A percentile compares a stretch with the other conserved stretches of the same genome.
phyloP scores from a whole-genome alignment of 1,284 basidiomycete species.

The Naganishia cerealis region DNA sequence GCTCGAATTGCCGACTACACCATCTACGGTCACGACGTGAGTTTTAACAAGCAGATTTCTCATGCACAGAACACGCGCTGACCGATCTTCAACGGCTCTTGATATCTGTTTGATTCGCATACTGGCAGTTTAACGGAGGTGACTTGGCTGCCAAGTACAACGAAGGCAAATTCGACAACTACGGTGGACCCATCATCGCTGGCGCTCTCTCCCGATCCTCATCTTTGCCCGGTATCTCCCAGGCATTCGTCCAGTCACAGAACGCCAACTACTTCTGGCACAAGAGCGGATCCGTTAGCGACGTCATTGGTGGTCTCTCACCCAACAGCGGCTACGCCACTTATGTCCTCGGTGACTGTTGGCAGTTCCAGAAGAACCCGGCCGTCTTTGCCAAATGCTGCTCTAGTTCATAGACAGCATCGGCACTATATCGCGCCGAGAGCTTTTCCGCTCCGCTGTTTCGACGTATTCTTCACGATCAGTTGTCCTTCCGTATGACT shows the following conservation, averaged over 20 bases:
- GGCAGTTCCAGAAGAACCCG: background rate
- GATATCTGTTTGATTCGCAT: background rate
- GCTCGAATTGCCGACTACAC: slow-evolving; percentile 25
- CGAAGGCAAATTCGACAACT: slow-evolving; percentile 17
- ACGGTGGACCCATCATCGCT: slow-evolving; percentile 17
- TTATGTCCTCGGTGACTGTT: slow-evolving; percentile 9
- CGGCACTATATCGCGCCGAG: too few relatives aligned
- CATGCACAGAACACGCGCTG: too few relatives aligned
- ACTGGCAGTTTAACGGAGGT: background rate
- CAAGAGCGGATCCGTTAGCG: slow-evolving; percentile 14
- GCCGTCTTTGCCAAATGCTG: slow-evolving; percentile 12
- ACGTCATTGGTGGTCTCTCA: slow-evolving; percentile 5
- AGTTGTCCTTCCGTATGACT: too few relatives aligned
- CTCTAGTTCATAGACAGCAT: background rate
- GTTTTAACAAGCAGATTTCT: background rate
- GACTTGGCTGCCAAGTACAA: slow-evolving; percentile 2
- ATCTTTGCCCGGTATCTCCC: background rate
- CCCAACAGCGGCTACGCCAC: slow-evolving; percentile 16
- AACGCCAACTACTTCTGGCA: slow-evolving; percentile 29
- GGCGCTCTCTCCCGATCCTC: slow-evolving; percentile 2
- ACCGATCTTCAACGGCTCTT: background rate
- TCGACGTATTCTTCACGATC: background rate
- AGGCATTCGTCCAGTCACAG: slow-evolving; percentile 26
- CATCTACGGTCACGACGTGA: slow-evolving; percentile 11
- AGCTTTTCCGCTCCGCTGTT: background rate